Conservation (phyloP, 148 eudicot species). For the Fagopyrum tataricum region DNA sequence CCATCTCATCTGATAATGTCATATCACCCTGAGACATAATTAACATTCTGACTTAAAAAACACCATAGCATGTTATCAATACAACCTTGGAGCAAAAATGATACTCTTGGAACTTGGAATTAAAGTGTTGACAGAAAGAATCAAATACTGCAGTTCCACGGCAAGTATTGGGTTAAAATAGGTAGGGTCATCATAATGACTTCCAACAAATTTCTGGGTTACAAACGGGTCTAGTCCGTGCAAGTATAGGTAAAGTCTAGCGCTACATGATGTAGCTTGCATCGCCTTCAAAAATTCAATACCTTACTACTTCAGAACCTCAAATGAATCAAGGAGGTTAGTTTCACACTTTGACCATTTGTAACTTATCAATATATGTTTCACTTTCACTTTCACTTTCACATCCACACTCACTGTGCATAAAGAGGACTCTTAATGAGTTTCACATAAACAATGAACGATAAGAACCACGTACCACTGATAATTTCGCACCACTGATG, state of each 20-base stretch:
- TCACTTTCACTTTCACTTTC: neutral
- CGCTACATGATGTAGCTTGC: too few species aligned
- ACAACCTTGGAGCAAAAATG: neutral
- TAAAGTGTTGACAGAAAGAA: neutral
- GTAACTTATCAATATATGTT: neutral
- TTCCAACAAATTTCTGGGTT: neutral
- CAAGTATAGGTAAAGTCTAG: neutral
- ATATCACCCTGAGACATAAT: constrained; percentile 48
- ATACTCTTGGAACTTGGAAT: neutral
- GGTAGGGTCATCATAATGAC: neutral
- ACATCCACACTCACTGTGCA: neutral
- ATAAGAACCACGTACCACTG: constrained; percentile 31
- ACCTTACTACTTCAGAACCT: neutral
- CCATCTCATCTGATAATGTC: constrained; percentile 80
- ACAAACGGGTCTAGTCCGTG: neutral
- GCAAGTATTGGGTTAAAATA: neutral
- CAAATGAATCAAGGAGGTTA: neutral
- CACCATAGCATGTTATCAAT: neutral
- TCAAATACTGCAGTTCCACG: neutral
- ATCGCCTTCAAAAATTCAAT: neutral
- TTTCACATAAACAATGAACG: neutral
- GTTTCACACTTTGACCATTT: neutral
- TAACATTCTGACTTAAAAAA: neutral
- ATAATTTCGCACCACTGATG: constrained; percentile 28
- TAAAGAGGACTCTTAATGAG: neutral